A percentile compares a stretch with the other conserved stretches of the same genome.
Conservation (phyloP, 1,284 basidiomycete genomes). For the Boletus hoseneyae region DNA sequence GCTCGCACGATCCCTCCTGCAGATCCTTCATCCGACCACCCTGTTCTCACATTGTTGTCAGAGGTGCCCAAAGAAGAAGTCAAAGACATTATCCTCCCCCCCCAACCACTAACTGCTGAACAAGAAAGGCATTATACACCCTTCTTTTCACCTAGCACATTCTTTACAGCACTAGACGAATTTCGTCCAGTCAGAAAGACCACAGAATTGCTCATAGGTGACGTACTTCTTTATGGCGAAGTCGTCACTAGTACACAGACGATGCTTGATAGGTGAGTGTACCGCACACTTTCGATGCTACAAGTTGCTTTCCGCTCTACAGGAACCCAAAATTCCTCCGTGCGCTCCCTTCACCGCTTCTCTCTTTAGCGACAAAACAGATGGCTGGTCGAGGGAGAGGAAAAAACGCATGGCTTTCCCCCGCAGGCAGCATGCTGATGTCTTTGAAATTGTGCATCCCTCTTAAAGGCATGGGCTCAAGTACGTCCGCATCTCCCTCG, state of each 20-base stretch:
- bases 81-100: slow-evolving; percentile 52
- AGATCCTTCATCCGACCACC: slow-evolving; percentile 14
- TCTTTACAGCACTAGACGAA: slow-evolving; percentile 42
- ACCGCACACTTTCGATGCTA: background rate
- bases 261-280: slow-evolving; percentile 82
- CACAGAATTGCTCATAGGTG: slow-evolving; percentile 61
- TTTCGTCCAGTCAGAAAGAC: slow-evolving; percentile 21
- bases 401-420: slow-evolving; percentile 91
- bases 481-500: slow-evolving; percentile 5
- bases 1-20: slow-evolving; percentile 34
- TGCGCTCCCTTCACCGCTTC: slow-evolving; percentile 68
- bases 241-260: slow-evolving; percentile 94
- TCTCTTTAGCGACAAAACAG: slow-evolving; percentile 87
- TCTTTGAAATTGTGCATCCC: slow-evolving; percentile 74
- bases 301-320: slow-evolving; percentile 1
- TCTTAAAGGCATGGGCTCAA: slow-evolving; percentile 25
- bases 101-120: slow-evolving; percentile 38
- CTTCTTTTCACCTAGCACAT: slow-evolving; percentile 51
- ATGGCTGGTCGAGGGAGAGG: slow-evolving; percentile 88
- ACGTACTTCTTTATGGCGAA: slow-evolving; percentile 83
- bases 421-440: slow-evolving; percentile 85
- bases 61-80: slow-evolving; percentile 30
- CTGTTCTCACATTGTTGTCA: slow-evolving; percentile 22
- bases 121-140: slow-evolving; percentile 43
- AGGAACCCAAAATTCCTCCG: slow-evolving; percentile 80